Percentiles rank a stretch among this genome's conserved stretches.
Conservation (phyloP, 163 green algal species). For the Chlamydomonas reinhardtii region DNA sequence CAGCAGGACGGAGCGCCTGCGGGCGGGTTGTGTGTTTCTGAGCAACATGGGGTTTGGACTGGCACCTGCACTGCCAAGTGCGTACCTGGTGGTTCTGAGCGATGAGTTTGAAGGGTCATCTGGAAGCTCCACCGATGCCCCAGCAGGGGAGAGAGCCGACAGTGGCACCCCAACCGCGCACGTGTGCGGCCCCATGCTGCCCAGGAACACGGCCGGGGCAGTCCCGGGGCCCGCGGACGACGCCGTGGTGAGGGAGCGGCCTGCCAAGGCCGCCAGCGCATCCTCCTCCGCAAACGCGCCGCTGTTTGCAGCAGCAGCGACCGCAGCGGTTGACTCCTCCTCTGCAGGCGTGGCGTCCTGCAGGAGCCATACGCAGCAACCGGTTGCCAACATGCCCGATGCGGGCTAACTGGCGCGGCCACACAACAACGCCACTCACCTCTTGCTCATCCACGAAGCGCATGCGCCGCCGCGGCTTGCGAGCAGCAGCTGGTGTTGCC, state of each 20-base stretch:
- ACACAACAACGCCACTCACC: not conserved
- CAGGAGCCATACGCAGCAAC: not conserved
- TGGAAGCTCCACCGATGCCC: not conserved
- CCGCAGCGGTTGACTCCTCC: not conserved
- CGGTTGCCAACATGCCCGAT: too few species aligned
- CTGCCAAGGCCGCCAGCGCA: not conserved
- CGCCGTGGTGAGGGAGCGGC: not conserved
- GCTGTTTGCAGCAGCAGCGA: not conserved
- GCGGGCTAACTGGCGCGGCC: too few species aligned
- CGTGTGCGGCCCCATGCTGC: not conserved
- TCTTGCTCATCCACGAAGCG: slow-evolving; percentile 34
- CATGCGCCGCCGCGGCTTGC: slow-evolving; percentile 42
- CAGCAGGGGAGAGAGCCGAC: not conserved
- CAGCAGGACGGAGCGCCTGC: too few species aligned
- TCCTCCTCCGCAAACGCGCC: not conserved
- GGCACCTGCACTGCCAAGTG: too few species aligned
- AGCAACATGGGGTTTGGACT: too few species aligned
- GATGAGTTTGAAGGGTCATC: not conserved
- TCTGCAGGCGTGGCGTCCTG: not conserved
- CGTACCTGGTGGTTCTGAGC: not conserved
- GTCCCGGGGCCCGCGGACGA: not conserved
- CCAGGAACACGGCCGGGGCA: not conserved
- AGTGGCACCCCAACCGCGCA: not conserved
- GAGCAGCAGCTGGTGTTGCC: not conserved
- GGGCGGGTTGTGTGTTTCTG: too few species aligned